Conservation (phyloP, 2,329 filamentous ascomycete species). For the Endoconidiophora laricicola region DNA sequence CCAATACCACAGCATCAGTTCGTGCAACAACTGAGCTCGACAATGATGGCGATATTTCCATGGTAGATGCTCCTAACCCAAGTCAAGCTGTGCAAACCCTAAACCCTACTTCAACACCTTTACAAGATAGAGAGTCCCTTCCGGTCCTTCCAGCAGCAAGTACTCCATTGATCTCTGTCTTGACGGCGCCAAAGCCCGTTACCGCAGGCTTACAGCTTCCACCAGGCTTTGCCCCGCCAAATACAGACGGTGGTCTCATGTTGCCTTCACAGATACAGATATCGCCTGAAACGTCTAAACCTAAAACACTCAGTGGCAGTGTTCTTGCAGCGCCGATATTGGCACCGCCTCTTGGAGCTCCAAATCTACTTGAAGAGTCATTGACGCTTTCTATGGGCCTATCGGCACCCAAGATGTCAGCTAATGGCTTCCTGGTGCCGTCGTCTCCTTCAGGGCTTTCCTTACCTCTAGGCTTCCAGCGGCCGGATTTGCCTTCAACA, state of each 20-base stretch:
- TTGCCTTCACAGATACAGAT: slow-evolving; percentile 5
- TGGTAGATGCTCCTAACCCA: slow-evolving; percentile 2
- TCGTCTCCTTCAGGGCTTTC: slow-evolving; percentile 12
- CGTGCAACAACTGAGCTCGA: not conserved
- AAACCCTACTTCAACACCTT: not conserved
- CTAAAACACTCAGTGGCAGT: slow-evolving; percentile 11
- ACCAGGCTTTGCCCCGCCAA: slow-evolving; percentile 10
- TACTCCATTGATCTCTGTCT: not conserved
- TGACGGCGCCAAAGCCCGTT: not conserved
- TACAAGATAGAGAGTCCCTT: not conserved
- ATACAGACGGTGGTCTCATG: slow-evolving; percentile 1
- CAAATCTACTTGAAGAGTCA: slow-evolving; percentile 10
- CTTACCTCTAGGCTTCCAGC: slow-evolving; percentile 1
- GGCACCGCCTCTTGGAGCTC: slow-evolving; percentile 19
- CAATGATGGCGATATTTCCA: slow-evolving; percentile 5
- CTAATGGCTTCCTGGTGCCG: slow-evolving; percentile 13
- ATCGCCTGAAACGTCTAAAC: not conserved
- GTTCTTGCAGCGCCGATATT: slow-evolving; percentile 25
- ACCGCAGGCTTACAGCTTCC: slow-evolving; percentile 9
- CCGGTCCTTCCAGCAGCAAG: not conserved
- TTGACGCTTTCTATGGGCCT: slow-evolving; percentile 15
- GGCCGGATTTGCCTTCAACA: not conserved
- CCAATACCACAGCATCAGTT: too few relatives aligned
- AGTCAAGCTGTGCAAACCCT: not conserved
- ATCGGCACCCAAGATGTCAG: slow-evolving; percentile 15